Evolutionary conservation across 257 asterid species (phyloP).

Genomic region (Anisodus acutangulus): DNA sequence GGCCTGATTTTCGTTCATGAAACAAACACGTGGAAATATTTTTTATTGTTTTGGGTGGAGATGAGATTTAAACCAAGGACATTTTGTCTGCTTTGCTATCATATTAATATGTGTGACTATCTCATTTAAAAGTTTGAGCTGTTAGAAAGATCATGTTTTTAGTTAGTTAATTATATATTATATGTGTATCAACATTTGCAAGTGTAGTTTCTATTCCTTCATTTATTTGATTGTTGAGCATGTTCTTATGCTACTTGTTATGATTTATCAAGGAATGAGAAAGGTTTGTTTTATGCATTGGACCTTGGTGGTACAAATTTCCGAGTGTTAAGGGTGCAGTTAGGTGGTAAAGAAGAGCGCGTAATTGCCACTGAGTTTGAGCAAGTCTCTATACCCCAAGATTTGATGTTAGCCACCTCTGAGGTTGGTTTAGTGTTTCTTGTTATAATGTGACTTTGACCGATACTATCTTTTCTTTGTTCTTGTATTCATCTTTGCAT

Average conservation of each 20-base stretch:
- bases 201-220: neutral
- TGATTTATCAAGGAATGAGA: constrained; percentile 58
- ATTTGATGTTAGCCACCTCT: constrained; percentile 66
- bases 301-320: constrained; percentile 93
- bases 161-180: neutral
- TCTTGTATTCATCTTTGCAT: neutral
- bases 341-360: constrained; percentile 75
- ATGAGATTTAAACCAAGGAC: neutral
- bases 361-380: constrained; percentile 69
- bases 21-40: neutral
- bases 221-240: neutral
- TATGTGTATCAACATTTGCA: neutral
- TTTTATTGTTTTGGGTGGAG: neutral
- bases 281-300: constrained; percentile 77
- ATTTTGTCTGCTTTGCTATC: neutral
- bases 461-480: neutral
- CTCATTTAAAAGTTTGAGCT: neutral
- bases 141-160: neutral
- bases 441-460: neutral
- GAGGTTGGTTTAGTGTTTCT: constrained; percentile 47
- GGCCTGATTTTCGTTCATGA: neutral
- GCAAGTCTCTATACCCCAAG: constrained; percentile 69
- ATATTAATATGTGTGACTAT: neutral
- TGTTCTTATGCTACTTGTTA: neutral
- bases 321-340: constrained; percentile 74